A percentile compares a stretch with the other conserved stretches of the same genome.
Conservation (phyloP, 345 rosid species). For the Stellera chamaejasme region DNA sequence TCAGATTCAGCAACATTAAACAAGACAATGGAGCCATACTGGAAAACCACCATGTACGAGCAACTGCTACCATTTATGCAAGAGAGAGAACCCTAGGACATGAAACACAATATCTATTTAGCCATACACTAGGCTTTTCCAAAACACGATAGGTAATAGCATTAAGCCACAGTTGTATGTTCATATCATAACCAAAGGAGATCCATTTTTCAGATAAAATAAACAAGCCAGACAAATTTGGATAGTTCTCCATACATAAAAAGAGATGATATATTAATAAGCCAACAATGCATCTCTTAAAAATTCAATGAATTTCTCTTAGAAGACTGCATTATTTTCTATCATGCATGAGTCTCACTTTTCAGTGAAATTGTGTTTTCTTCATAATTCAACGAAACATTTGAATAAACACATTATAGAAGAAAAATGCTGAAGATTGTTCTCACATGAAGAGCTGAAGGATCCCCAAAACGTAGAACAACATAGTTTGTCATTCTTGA, state of each 20-base stretch:
- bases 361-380: too few relatives aligned
- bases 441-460: constrained; percentile 40
- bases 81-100: constrained; percentile 57
- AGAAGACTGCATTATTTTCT: too few relatives aligned
- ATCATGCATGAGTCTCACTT: too few relatives aligned
- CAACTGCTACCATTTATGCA: constrained; percentile 66
- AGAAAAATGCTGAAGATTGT: neutral
- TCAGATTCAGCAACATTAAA: constrained; percentile 73
- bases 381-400: too few relatives aligned
- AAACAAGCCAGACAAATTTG: too few relatives aligned
- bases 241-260: too few relatives aligned
- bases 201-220: neutral
- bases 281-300: too few relatives aligned
- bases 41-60: constrained; percentile 85
- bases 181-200: neutral
- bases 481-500: constrained; percentile 83
- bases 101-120: neutral
- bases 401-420: too few relatives aligned
- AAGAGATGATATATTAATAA: too few relatives aligned
- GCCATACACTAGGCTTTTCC: neutral
- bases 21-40: constrained; percentile 89
- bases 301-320: too few relatives aligned
- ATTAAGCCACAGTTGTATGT: too few relatives aligned
- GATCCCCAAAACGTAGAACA: constrained; percentile 64
- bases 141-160: neutral